Percentiles rank a stretch among this genome's conserved stretches.
Conservation (phyloP, 306 rosid species). For the Vicia sativa region DNA sequence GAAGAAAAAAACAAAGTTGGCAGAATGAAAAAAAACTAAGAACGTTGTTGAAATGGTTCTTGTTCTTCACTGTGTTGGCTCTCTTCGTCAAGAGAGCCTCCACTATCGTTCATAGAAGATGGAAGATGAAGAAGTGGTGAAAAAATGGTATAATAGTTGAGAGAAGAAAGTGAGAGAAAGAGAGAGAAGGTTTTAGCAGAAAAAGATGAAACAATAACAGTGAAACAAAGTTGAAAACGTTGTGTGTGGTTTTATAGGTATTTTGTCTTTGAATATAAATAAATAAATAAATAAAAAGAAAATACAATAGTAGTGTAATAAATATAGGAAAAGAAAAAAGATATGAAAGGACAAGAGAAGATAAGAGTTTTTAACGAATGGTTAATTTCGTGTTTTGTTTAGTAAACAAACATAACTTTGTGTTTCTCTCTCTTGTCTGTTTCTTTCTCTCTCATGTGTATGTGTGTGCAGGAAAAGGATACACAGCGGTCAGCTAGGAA, state of each 20-base stretch:
- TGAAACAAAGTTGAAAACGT: background rate
- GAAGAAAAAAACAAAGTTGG: background rate
- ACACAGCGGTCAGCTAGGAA: background rate
- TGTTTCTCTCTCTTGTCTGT: background rate
- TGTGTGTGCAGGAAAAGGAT: background rate
- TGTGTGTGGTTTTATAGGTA: background rate
- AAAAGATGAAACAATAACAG: background rate
- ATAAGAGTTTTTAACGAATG: background rate
- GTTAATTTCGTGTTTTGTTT: background rate
- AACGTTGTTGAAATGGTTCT: constrained; percentile 27
- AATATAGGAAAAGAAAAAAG: background rate
- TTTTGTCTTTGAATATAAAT: background rate
- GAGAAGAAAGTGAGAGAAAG: background rate
- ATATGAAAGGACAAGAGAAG: background rate
- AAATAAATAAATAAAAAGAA: background rate
- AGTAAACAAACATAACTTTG: background rate
- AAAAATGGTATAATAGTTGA: background rate
- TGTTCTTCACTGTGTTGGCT: constrained; percentile 22
- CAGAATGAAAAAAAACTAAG: background rate
- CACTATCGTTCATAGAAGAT: background rate
- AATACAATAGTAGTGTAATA: background rate
- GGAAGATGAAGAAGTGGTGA: background rate
- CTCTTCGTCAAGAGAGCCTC: constrained; percentile 1
- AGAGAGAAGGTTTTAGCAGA: background rate
- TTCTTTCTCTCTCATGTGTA: background rate